These are phyloP conservation scores for Auriculariales sp. DNA, from an alignment of 768 basidiomycete genomes.

Conservation along the genomic window DNA sequence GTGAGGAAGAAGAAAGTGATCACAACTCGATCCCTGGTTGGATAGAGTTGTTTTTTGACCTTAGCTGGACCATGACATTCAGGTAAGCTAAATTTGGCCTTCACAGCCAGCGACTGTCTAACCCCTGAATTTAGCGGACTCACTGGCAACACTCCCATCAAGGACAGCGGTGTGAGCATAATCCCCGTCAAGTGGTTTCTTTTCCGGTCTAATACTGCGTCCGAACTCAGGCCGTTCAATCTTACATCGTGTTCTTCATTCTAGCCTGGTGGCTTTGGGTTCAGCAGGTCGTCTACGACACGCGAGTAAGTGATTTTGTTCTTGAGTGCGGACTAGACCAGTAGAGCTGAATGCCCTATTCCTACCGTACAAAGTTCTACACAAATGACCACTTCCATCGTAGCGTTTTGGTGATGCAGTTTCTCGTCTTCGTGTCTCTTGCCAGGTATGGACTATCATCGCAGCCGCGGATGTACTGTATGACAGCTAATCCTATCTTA, in stretches of 20 bases:
- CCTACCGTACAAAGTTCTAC: not conserved
- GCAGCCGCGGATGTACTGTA: not conserved
- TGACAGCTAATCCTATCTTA: not conserved
- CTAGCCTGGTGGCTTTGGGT: not conserved
- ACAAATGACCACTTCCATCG: not conserved
- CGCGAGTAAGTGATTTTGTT: not conserved
- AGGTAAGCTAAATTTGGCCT: no score
- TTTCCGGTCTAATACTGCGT: not conserved
- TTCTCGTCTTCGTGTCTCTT: not conserved
- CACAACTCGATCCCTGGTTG: not conserved
- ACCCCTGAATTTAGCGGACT: no score
- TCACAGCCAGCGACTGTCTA: no score
- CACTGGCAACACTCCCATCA: not conserved
- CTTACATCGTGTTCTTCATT: not conserved
- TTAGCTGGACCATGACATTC: not conserved
- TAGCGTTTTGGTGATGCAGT: not conserved
- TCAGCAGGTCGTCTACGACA: not conserved
- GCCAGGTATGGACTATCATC: not conserved
- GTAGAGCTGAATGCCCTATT: no score
- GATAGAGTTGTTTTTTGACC: not conserved
- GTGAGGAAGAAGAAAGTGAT: not conserved
- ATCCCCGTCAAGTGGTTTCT: not conserved
- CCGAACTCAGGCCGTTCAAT: not conserved
- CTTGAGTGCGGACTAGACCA: no score
- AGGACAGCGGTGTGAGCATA: not conserved